Conservation (phyloP, 202 grass and related monocot genomes). For the Brachypodium distachyon region DNA sequence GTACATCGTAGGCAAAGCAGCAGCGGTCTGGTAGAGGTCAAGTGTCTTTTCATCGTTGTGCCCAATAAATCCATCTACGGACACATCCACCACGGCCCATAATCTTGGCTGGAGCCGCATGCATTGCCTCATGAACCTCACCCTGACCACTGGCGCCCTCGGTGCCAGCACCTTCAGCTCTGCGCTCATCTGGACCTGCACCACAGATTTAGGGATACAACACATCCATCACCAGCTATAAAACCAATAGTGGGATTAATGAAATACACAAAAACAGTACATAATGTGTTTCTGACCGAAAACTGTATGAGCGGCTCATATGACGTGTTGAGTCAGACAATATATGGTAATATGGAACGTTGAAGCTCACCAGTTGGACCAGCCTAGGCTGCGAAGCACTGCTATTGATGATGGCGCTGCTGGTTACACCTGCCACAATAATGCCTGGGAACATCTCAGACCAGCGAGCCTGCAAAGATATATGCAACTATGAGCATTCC, state of each 20-base stretch:
- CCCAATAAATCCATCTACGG: neutral
- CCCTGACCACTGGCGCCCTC: neutral
- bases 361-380: conserved; percentile 19
- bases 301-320: no score
- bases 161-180: conserved; percentile 29
- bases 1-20: neutral
- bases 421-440: neutral
- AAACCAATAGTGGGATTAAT: neutral
- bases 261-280: no score
- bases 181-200: conserved; percentile 20
- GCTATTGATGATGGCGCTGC: neutral
- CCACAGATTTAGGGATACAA: neutral
- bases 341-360: neutral
- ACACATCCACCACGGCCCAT: conserved; percentile 48
- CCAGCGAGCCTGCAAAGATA: conserved; percentile 18
- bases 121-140: conserved; percentile 23
- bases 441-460: conserved; percentile 15
- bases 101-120: neutral
- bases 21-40: neutral
- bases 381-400: neutral
- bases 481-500: no score
- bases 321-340: no score
- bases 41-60: neutral
- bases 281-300: no score
- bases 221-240: neutral